Conservation (phyloP, 768 basidiomycete species). For the Pisolithus albus region DNA sequence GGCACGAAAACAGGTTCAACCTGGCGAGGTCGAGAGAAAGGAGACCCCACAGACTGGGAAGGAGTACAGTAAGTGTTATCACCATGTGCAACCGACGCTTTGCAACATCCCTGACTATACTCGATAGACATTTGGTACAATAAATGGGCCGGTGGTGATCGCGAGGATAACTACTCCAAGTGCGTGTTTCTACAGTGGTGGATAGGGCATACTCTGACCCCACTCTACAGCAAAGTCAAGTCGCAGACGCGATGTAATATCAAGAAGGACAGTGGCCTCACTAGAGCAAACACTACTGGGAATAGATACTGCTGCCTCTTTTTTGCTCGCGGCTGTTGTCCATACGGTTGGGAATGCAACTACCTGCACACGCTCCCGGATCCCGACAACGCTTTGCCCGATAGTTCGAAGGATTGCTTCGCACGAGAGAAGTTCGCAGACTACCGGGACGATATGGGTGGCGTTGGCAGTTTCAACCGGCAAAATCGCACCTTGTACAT, state of each 20-base stretch:
- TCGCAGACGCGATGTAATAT: slow-evolving; percentile 90
- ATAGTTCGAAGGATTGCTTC: slow-evolving; percentile 94
- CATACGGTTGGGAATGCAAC: slow-evolving; percentile 97
- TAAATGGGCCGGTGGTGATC: slow-evolving; percentile 99
- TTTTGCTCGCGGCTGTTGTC: slow-evolving; percentile 94
- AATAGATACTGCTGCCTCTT: slow-evolving; percentile 93
- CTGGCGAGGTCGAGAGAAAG: slow-evolving; percentile 84
- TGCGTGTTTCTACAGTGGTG: slow-evolving; percentile 31
- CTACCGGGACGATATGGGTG: slow-evolving; percentile 99
- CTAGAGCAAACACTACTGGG: slow-evolving; percentile 89
- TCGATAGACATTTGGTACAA: slow-evolving; percentile 92
- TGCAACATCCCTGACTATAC: slow-evolving; percentile 4
- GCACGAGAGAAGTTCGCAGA: slow-evolving; percentile 95
- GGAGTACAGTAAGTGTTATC: slow-evolving; percentile 75
- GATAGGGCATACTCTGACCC: slow-evolving; percentile 4
- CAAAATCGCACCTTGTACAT: slow-evolving; percentile 94
- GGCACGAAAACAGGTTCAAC: slow-evolving; percentile 88
- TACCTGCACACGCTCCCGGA: slow-evolving; percentile 89
- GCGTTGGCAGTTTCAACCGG: slow-evolving; percentile 92
- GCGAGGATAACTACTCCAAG: slow-evolving; percentile 96
- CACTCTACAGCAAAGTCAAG: slow-evolving; percentile 69
- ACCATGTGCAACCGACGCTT: background rate
- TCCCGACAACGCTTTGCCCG: slow-evolving; percentile 60
- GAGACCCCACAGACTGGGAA: slow-evolving; percentile 90
- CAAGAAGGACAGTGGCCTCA: slow-evolving; percentile 84